These are phyloP conservation scores for Boletus rubescentipes DNA, from an alignment of 768 basidiomycete species.

Conservation along the genomic window DNA sequence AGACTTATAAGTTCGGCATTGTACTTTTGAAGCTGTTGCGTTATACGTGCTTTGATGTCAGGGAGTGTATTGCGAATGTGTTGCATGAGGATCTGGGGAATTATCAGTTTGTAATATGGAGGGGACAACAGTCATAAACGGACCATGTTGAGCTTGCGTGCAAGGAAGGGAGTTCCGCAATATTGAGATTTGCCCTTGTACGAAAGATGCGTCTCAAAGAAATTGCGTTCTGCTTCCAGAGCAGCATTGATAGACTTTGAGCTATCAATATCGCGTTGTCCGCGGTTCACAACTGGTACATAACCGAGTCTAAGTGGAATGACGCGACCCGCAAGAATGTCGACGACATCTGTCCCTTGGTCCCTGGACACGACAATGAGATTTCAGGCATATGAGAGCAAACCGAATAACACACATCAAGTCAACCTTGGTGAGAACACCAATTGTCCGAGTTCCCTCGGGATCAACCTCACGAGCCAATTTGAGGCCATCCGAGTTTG, in stretches of 20 bases:
- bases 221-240: constrained; percentile 85
- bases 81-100: constrained; percentile 90
- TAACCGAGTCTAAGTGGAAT: constrained; percentile 96
- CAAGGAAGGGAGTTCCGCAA: constrained; percentile 96
- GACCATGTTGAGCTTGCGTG: constrained; percentile 92
- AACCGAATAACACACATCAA: constrained; percentile 70
- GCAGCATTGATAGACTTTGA: constrained; percentile 83
- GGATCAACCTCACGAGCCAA: constrained; percentile 96
- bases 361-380: constrained; percentile 59
- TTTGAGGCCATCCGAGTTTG: constrained; percentile 97
- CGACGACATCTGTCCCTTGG: constrained; percentile 95
- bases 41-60: constrained; percentile 95
- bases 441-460: constrained; percentile 94
- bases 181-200: constrained; percentile 95
- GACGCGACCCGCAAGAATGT: constrained; percentile 95
- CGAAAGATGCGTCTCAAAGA: constrained; percentile 92
- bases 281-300: constrained; percentile 98
- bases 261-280: constrained; percentile 93
- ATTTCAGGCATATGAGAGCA: not conserved
- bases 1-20: constrained; percentile 78
- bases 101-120: not conserved
- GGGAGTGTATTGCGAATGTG: constrained; percentile 98
- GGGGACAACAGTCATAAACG: constrained; percentile 20
- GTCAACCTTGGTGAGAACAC: constrained; percentile 98
- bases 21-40: constrained; percentile 87